These are phyloP conservation scores for Thielaviopsis cerberus DNA, from an alignment of 2,329 filamentous ascomycete species.

Conservation along the genomic window DNA sequence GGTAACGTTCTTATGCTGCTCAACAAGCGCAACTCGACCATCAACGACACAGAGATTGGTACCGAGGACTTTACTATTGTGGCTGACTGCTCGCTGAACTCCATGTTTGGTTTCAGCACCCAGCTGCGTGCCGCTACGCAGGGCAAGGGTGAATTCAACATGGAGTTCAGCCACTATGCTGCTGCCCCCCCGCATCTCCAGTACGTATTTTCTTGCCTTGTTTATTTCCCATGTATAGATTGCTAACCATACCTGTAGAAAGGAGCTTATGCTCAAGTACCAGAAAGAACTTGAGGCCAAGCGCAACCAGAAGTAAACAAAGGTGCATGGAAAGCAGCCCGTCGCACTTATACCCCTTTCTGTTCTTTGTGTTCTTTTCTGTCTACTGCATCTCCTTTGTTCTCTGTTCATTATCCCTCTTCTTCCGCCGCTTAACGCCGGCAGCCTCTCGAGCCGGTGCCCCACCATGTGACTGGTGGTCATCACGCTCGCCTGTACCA, in stretches of 20 bases:
- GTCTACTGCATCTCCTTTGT: not conserved
- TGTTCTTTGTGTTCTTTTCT: not conserved
- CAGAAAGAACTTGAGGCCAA: slow-evolving; percentile 39
- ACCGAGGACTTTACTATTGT: slow-evolving; percentile 83
- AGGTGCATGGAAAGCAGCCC: slow-evolving; percentile 22
- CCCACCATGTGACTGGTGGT: not conserved
- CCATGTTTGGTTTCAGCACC: slow-evolving; percentile 94
- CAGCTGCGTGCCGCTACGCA: slow-evolving; percentile 85
- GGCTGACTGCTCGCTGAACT: slow-evolving; percentile 82
- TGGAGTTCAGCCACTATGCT: slow-evolving; percentile 97
- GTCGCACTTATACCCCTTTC: not conserved
- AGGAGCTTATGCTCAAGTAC: slow-evolving; percentile 40
- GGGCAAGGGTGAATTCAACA: slow-evolving; percentile 94
- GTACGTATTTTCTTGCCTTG: slow-evolving; percentile 32
- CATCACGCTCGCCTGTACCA: slow-evolving; percentile 8
- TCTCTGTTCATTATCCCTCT: not conserved
- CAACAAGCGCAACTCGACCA: slow-evolving; percentile 91
- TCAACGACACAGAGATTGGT: slow-evolving; percentile 87
- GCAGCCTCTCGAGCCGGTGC: not conserved
- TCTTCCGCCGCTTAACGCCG: not conserved
- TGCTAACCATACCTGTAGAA: slow-evolving; percentile 24
- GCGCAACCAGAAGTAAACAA: slow-evolving; percentile 19
- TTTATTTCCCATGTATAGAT: slow-evolving; percentile 10
- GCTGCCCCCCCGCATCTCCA: slow-evolving; percentile 75
- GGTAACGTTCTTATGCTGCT: slow-evolving; percentile 84